Evolutionary conservation across 2,329 filamentous ascomycete genomes (phyloP).

Genomic region (Myotisia sp.): DNA sequence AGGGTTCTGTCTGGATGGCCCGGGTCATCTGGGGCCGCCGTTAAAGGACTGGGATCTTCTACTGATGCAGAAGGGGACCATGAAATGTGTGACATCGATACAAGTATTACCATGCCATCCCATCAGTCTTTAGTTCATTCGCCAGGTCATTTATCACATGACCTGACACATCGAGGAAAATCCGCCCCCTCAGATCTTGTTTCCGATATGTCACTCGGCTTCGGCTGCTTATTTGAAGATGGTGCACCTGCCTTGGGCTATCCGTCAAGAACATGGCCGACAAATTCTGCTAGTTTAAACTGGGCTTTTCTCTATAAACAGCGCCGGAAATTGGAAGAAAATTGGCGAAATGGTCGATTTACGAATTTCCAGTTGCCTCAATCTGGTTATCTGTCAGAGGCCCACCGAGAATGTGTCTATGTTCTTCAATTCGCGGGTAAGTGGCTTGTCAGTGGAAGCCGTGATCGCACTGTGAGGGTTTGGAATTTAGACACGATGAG

Average conservation of each 20-base stretch:
- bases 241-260: neutral
- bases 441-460: conserved; percentile 82
- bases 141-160: no score
- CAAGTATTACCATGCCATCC: no score
- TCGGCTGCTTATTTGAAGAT: conserved; percentile 1
- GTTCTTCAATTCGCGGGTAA: conserved; percentile 77
- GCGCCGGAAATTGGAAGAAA: conserved; percentile 68
- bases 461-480: conserved; percentile 73
- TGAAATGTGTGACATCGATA: conserved; percentile 29
- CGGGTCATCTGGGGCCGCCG: conserved; percentile 19
- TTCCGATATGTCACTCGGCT: neutral
- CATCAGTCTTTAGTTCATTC: no score
- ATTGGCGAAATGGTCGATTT: conserved; percentile 75
- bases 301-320: conserved; percentile 92
- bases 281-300: conserved; percentile 46
- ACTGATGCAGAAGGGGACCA: conserved; percentile 28
- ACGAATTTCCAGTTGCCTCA: conserved; percentile 84
- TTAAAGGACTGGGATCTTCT: neutral
- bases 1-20: conserved; percentile 34
- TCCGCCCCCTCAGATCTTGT: conserved; percentile 8
- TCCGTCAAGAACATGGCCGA: neutral
- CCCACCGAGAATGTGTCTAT: conserved; percentile 86
- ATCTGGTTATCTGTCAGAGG: conserved; percentile 62
- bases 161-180: conserved; percentile 11
- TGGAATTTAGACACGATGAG: conserved; percentile 79